Percentiles rank a stretch among this genome's conserved stretches.
Evolutionary conservation across 495 filamentous ascomycete species (phyloP).

Genomic region (Aspergillus saccharolyticus): DNA sequence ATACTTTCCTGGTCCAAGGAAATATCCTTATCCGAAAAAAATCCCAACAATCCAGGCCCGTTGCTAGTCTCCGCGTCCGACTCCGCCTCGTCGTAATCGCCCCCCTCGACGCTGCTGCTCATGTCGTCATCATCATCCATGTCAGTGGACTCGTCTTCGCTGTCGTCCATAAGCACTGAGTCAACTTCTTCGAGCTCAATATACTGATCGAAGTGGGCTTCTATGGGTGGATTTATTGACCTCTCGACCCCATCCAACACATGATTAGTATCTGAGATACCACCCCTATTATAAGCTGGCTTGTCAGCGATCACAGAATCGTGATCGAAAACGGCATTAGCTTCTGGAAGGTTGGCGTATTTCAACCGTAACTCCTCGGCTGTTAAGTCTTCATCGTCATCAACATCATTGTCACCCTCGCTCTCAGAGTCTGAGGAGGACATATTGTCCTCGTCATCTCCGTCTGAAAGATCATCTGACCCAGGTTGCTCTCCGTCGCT

Average conservation of each 20-base stretch:
- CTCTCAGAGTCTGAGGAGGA: slow-evolving; percentile 46
- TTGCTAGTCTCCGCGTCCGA: slow-evolving; percentile 49
- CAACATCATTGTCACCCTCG: slow-evolving; percentile 42
- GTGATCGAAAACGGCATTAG: slow-evolving; percentile 22
- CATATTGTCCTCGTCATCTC: slow-evolving; percentile 68
- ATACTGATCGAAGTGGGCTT: slow-evolving; percentile 20
- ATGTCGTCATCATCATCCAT: slow-evolving; percentile 88
- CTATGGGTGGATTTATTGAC: slow-evolving; percentile 18
- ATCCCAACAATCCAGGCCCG: slow-evolving; percentile 60
- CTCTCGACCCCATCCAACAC: slow-evolving; percentile 25
- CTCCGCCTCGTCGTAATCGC: slow-evolving; percentile 43
- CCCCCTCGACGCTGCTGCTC: slow-evolving; percentile 60
- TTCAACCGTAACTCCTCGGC: slow-evolving; percentile 74
- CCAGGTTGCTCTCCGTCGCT: slow-evolving; percentile 47
- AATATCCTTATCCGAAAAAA: slow-evolving; percentile 50
- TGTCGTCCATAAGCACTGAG: slow-evolving; percentile 62
- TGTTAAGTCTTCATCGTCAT: slow-evolving; percentile 70
- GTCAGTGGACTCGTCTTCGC: slow-evolving; percentile 70
- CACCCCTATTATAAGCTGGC: slow-evolving; percentile 12
- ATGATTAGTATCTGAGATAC: slow-evolving; percentile 19
- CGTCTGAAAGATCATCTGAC: slow-evolving; percentile 36
- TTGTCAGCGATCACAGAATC: slow-evolving; percentile 25
- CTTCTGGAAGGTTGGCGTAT: slow-evolving; percentile 61
- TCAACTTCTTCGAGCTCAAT: slow-evolving; percentile 62
- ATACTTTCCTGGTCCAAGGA: slow-evolving; percentile 28